Evolutionary conservation across 1,284 basidiomycete species (phyloP).

Genomic region (Hemileia vastatrix): DNA sequence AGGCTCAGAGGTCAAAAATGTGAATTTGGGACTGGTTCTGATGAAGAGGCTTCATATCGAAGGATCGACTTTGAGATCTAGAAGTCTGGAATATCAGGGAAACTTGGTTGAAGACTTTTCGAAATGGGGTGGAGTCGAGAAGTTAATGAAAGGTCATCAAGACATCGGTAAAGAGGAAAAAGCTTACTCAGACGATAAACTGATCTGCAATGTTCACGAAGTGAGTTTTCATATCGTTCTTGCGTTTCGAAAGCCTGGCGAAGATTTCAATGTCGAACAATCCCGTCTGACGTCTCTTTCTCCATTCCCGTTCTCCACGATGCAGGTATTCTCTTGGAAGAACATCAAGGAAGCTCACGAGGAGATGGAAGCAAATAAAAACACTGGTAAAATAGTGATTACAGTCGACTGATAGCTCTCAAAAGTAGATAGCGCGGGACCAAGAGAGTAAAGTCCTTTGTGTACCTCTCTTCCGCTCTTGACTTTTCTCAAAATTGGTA

Average conservation of each 20-base stretch:
- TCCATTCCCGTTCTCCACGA: neutral
- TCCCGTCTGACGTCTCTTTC: neutral
- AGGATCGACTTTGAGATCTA: slow-evolving; percentile 75
- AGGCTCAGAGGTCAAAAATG: slow-evolving; percentile 58
- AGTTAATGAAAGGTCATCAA: neutral
- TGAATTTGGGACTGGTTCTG: slow-evolving; percentile 60
- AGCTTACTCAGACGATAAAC: slow-evolving; percentile 51
- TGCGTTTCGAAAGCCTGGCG: too few species aligned
- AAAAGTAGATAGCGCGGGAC: slow-evolving; percentile 18
- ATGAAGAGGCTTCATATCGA: slow-evolving; percentile 80
- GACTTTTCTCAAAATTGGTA: too few species aligned
- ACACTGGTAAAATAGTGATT: slow-evolving; percentile 50
- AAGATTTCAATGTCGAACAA: too few species aligned
- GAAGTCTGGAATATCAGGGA: slow-evolving; percentile 68
- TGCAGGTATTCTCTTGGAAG: slow-evolving; percentile 67
- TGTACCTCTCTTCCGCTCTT: too few species aligned
- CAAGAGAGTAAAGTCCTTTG: too few species aligned
- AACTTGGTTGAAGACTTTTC: slow-evolving; percentile 60
- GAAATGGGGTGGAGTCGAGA: slow-evolving; percentile 22
- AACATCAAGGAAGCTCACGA: slow-evolving; percentile 72
- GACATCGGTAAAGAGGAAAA: neutral
- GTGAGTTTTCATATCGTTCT: slow-evolving; percentile 42
- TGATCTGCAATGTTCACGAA: slow-evolving; percentile 69
- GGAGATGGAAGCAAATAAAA: slow-evolving; percentile 78
- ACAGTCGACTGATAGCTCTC: slow-evolving; percentile 28